Conservation (phyloP, 108 stramenopile species). For the Skeletonema grethae region DNA sequence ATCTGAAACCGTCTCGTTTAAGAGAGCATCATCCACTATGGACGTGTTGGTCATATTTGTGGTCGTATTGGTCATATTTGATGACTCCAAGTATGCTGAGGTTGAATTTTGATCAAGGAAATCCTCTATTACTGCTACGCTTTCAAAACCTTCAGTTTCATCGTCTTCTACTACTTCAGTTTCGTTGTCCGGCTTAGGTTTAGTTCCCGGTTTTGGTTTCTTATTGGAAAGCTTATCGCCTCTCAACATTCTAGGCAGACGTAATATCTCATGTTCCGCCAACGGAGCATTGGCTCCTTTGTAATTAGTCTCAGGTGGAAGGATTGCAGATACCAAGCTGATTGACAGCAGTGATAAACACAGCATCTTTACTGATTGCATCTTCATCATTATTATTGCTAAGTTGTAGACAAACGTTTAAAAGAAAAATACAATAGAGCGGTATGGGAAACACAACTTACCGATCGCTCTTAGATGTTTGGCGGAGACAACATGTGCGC, state of each 20-base stretch:
- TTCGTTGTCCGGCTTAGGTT: not conserved
- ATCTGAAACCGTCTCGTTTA: not conserved
- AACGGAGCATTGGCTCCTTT: not conserved
- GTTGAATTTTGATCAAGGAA: not conserved
- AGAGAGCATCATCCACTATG: not conserved
- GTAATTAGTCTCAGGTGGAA: not conserved
- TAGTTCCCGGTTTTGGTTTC: not conserved
- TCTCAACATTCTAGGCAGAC: not conserved
- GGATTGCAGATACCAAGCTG: not conserved
- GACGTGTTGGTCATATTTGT: too few species aligned
- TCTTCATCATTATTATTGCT: not conserved
- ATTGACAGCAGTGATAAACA: not conserved
- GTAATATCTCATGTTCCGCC: not conserved
- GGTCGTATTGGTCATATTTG: too few species aligned
- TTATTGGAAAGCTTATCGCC: not conserved
- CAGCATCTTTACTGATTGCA: not conserved
- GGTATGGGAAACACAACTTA: not conserved
- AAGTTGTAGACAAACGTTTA: not conserved
- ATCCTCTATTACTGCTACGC: not conserved
- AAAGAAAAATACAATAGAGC: not conserved
- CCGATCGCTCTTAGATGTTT: not conserved
- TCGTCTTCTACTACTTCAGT: not conserved
- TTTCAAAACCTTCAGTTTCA: not conserved
- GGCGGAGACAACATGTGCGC: not conserved
- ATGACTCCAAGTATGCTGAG: not conserved